Evolutionary conservation across 2,329 filamentous ascomycete species (phyloP).

Genomic region (Fusarium metavorans): DNA sequence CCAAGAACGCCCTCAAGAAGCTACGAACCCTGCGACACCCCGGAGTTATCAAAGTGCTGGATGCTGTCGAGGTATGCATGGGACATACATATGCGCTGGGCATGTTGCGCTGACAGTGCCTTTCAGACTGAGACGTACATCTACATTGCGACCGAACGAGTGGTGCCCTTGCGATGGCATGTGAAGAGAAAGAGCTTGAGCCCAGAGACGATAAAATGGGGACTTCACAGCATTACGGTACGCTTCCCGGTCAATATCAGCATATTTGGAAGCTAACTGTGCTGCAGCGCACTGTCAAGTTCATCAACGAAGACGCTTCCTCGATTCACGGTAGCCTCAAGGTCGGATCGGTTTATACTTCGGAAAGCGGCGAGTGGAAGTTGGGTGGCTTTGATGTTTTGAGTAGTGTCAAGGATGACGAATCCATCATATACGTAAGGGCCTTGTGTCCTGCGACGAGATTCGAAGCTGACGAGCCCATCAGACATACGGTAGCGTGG

Average conservation of each 20-base stretch:
- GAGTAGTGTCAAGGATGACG: constrained; percentile 95
- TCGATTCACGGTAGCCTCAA: constrained; percentile 92
- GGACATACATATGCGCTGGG: constrained; percentile 2
- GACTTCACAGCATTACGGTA: constrained; percentile 86
- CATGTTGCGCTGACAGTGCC: constrained; percentile 38
- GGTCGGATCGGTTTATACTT: constrained; percentile 89
- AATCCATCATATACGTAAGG: constrained; percentile 86
- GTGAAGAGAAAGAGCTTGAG: constrained; percentile 88
- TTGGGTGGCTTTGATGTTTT: constrained; percentile 92
- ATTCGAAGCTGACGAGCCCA: constrained; percentile 15
- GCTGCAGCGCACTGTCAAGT: constrained; percentile 86
- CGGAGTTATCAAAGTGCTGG: constrained; percentile 92
- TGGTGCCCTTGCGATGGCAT: constrained; percentile 90
- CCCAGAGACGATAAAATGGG: constrained; percentile 97
- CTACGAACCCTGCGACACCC: constrained; percentile 93
- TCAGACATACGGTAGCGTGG: constrained; percentile 85
- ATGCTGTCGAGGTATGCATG: constrained; percentile 85
- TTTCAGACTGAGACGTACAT: constrained; percentile 89
- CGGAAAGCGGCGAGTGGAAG: constrained; percentile 98
- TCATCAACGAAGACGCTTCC: constrained; percentile 92
- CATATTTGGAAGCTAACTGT: constrained; percentile 32
- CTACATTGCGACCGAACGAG: constrained; percentile 93
- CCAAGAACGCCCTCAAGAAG: constrained; percentile 94
- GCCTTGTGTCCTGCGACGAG: background rate
- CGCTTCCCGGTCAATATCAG: constrained; percentile 25